Conservation (phyloP, 2,329 filamentous ascomycete species). For the Sporothrix mexicana region DNA sequence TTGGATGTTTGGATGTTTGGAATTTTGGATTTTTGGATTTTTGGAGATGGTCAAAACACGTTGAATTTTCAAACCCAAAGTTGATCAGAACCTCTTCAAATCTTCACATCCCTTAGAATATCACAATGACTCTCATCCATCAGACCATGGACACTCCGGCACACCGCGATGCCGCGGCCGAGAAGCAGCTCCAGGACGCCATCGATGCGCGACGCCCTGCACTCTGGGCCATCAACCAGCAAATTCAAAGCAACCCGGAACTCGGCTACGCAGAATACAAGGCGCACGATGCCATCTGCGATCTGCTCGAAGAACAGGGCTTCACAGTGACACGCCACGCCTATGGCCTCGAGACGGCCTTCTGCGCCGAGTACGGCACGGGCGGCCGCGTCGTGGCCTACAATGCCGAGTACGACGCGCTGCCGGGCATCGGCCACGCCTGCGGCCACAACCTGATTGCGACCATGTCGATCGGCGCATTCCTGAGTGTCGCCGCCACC, state of each 20-base stretch:
- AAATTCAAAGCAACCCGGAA: slow-evolving; percentile 53
- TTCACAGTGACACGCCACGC: slow-evolving; percentile 54
- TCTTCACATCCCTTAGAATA: too few species aligned
- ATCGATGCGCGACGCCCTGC: slow-evolving; percentile 7
- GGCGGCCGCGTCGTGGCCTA: slow-evolving; percentile 35
- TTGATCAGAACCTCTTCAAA: too few species aligned
- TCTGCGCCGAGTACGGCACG: slow-evolving; percentile 46
- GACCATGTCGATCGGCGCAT: slow-evolving; percentile 46
- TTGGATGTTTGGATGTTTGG: too few species aligned
- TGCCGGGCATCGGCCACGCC: slow-evolving; percentile 49
- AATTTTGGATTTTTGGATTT: too few species aligned
- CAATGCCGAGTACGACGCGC: slow-evolving; percentile 40
- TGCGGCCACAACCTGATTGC: slow-evolving; percentile 53
- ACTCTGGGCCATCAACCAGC: slow-evolving; percentile 17
- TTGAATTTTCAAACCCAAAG: too few species aligned
- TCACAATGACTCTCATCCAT: too few species aligned
- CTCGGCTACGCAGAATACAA: slow-evolving; percentile 55
- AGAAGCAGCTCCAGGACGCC: slow-evolving; percentile 20
- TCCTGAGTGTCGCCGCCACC: slow-evolving; percentile 43
- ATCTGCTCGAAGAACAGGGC: slow-evolving; percentile 50
- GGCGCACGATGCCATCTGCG: slow-evolving; percentile 57
- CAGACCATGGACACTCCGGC: not conserved
- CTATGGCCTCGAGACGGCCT: slow-evolving; percentile 58
- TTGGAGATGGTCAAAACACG: too few species aligned
- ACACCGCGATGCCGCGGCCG: slow-evolving; percentile 13